Evolutionary conservation across 805 yeast genomes (phyloP).

Genomic region (Priceomyces medius): DNA sequence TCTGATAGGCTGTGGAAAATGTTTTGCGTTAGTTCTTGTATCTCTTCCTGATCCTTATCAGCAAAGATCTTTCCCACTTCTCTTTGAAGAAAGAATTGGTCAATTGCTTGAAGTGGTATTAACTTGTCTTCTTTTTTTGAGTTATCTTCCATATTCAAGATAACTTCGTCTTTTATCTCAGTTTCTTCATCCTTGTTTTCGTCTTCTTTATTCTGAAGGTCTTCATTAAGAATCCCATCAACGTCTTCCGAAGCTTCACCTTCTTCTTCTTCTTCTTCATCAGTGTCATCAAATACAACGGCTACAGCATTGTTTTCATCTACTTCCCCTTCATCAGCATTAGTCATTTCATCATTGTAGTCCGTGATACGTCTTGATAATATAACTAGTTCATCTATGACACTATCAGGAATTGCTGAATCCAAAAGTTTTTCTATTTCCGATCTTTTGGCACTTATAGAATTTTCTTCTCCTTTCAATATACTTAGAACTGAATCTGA

Average conservation of each 20-base stretch:
- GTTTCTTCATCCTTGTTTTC: conserved; percentile 18
- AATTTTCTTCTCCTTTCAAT: conserved; percentile 45
- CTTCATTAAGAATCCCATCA: conserved; percentile 20
- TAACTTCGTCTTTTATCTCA: conserved; percentile 8
- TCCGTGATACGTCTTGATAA: conserved; percentile 52
- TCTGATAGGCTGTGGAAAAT: conserved; percentile 43
- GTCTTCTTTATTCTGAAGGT: conserved; percentile 16
- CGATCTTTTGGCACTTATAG: conserved; percentile 46
- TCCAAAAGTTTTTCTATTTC: conserved; percentile 51
- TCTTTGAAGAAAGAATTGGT: conserved; percentile 53
- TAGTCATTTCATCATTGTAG: conserved; percentile 24
- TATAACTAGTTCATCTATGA: conserved; percentile 46
- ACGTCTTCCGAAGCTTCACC: conserved; percentile 22
- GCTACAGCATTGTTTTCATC: conserved; percentile 43
- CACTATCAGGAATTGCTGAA: conserved; percentile 36
- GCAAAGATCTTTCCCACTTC: conserved; percentile 38
- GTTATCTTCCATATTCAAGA: conserved; percentile 9
- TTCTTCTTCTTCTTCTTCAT: conserved; percentile 25
- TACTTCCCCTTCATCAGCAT: conserved; percentile 16
- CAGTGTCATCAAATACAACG: conserved; percentile 43
- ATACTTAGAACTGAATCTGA: conserved; percentile 62
- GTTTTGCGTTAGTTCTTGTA: conserved; percentile 35
- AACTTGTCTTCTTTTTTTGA: neutral
- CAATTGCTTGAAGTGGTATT: conserved; percentile 16
- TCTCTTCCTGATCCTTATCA: conserved; percentile 39